Conservation (phyloP, 2,329 filamentous ascomycete genomes). For the Trichoderma sp. region DNA sequence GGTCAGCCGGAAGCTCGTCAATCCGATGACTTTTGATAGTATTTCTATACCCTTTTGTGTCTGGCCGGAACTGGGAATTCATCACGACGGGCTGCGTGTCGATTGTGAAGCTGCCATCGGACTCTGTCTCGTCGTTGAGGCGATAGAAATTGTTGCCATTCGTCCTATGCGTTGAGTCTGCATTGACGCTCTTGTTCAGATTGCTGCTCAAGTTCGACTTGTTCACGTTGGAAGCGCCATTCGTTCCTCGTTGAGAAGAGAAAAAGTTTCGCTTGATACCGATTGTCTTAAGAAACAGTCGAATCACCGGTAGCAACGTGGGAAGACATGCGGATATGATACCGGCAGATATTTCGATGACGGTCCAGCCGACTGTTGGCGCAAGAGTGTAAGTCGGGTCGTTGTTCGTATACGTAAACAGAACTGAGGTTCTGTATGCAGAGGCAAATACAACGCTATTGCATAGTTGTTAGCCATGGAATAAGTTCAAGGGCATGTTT, state of each 20-base stretch:
- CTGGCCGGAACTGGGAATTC: slow-evolving; percentile 37
- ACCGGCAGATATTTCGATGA: slow-evolving; percentile 50
- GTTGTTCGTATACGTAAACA: slow-evolving; percentile 45
- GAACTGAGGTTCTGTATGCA: slow-evolving; percentile 49
- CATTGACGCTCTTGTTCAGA: slow-evolving; percentile 9
- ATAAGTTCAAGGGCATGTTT: neutral
- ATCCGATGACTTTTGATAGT: slow-evolving; percentile 38
- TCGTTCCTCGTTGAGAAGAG: neutral
- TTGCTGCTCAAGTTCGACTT: slow-evolving; percentile 14
- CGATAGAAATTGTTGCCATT: slow-evolving; percentile 37
- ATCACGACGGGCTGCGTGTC: slow-evolving; percentile 6
- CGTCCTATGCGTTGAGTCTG: slow-evolving; percentile 29
- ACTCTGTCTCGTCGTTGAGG: slow-evolving; percentile 39
- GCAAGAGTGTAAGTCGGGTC: slow-evolving; percentile 51
- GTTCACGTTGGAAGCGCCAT: slow-evolving; percentile 14
- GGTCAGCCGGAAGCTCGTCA: slow-evolving; percentile 31
- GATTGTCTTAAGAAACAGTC: slow-evolving; percentile 5
- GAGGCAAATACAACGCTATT: slow-evolving; percentile 51
- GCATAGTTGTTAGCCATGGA: neutral
- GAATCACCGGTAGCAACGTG: slow-evolving; percentile 50
- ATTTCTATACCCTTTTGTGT: slow-evolving; percentile 37
- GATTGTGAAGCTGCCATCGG: slow-evolving; percentile 27
- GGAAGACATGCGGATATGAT: slow-evolving; percentile 57
- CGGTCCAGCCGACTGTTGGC: slow-evolving; percentile 49
- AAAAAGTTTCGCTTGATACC: slow-evolving; percentile 19